Evolutionary conservation across 768 basidiomycete genomes (phyloP).

Genomic region (Cantharellus anzutake): DNA sequence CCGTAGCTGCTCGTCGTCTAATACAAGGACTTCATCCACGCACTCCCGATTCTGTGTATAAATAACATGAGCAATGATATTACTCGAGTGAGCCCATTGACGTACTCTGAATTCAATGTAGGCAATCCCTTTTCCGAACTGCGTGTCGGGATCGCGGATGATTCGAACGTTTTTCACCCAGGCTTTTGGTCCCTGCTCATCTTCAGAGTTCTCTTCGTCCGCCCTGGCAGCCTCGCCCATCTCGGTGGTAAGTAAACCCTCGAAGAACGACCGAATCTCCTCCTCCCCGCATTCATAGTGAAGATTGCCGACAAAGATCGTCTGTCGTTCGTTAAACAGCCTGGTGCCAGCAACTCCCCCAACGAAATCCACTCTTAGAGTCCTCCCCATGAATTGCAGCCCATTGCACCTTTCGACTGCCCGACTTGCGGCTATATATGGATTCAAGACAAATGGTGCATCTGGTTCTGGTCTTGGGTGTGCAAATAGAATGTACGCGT

Average conservation of each 20-base stretch:
- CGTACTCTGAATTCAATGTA: slow-evolving; percentile 65
- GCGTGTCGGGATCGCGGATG: slow-evolving; percentile 24
- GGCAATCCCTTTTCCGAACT: slow-evolving; percentile 28
- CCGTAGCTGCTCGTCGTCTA: slow-evolving; percentile 60
- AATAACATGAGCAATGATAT: neutral
- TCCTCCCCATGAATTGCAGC: slow-evolving; percentile 52
- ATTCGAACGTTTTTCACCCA: slow-evolving; percentile 23
- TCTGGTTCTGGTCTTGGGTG: slow-evolving; percentile 22
- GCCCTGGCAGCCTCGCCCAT: slow-evolving; percentile 7
- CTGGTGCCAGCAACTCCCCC: slow-evolving; percentile 18
- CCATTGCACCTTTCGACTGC: slow-evolving; percentile 47
- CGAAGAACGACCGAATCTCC: slow-evolving; percentile 73
- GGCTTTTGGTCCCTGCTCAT: slow-evolving; percentile 3
- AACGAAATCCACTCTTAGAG: slow-evolving; percentile 62
- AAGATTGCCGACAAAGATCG: slow-evolving; percentile 80
- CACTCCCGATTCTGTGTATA: slow-evolving; percentile 59
- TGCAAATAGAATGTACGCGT: slow-evolving; percentile 86
- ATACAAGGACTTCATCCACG: slow-evolving; percentile 78
- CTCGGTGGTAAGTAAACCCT: slow-evolving; percentile 32
- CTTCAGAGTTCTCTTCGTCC: slow-evolving; percentile 2
- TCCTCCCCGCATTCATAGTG: slow-evolving; percentile 88
- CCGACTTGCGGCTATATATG: slow-evolving; percentile 39
- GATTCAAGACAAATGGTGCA: slow-evolving; percentile 12
- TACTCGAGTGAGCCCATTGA: slow-evolving; percentile 7
- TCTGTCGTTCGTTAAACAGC: slow-evolving; percentile 48